Conservation (phyloP, 2,329 filamentous ascomycete species). For the Chaetomiaceae sp. region DNA sequence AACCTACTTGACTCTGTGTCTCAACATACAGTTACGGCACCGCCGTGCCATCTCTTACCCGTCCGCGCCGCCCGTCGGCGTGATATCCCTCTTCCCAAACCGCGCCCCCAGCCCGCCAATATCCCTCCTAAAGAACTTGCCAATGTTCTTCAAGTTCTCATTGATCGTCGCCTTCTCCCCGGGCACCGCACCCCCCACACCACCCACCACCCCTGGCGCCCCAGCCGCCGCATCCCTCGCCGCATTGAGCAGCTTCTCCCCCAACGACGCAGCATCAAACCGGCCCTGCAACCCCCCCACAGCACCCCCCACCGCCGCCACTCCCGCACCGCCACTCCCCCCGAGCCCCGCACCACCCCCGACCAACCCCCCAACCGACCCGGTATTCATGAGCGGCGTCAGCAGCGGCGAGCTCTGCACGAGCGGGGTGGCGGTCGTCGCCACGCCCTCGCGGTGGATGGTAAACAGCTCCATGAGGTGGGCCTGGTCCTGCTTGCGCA, state of each 20-base stretch:
- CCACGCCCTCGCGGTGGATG: conserved; percentile 69
- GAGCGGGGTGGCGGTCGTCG: conserved; percentile 63
- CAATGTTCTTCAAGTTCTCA: conserved; percentile 90
- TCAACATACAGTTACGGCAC: not conserved
- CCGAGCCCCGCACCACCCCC: conserved; percentile 17
- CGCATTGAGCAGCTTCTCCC: conserved; percentile 81
- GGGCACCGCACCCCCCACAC: conserved; percentile 24
- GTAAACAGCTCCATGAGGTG: conserved; percentile 80
- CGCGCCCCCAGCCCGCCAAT: conserved; percentile 68
- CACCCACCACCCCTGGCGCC: conserved; percentile 35
- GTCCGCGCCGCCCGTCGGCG: conserved; percentile 27
- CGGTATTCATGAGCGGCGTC: conserved; percentile 52
- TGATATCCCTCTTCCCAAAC: conserved; percentile 58
- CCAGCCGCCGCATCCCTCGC: conserved; percentile 62
- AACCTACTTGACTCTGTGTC: not conserved
- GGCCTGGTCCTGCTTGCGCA: conserved; percentile 74
- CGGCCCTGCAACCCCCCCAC: conserved; percentile 45
- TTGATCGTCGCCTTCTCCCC: conserved; percentile 69
- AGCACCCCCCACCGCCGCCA: conserved; percentile 24
- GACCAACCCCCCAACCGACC: not conserved
- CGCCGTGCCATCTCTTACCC: conserved; percentile 14
- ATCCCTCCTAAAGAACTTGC: conserved; percentile 91
- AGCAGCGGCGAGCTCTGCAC: conserved; percentile 65
- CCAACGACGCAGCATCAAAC: conserved; percentile 77
- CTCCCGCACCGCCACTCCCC: conserved; percentile 6